These are phyloP conservation scores for Zea luxurians DNA, from an alignment of 176 grass and related monocot genomes.

Conservation along the genomic window DNA sequence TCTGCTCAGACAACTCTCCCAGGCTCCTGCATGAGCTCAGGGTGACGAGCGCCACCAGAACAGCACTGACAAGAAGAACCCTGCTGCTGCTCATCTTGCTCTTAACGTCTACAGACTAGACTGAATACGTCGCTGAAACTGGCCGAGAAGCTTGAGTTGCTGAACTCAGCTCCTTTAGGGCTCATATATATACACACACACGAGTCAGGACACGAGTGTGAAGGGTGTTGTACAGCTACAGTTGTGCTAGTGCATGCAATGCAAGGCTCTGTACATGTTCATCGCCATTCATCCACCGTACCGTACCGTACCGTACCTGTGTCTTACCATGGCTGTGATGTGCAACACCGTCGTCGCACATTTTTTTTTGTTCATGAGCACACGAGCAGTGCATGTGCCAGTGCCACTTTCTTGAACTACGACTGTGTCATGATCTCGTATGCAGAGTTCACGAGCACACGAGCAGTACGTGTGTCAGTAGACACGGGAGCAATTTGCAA, in stretches of 20 bases:
- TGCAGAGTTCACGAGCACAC: no score
- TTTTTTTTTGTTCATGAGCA: no score
- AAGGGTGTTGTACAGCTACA: background rate
- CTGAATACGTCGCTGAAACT: slow-evolving; percentile 30
- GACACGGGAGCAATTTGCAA: background rate
- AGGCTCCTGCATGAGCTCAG: slow-evolving; percentile 59
- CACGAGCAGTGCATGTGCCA: background rate
- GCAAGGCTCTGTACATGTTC: slow-evolving; percentile 25
- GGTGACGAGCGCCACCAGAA: slow-evolving; percentile 55
- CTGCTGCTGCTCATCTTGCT: slow-evolving; percentile 50
- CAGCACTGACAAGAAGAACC: slow-evolving; percentile 53
- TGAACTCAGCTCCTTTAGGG: slow-evolving; percentile 27
- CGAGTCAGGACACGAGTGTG: no score
- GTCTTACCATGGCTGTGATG: background rate
- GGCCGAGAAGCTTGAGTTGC: slow-evolving; percentile 34
- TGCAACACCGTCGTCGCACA: no score
- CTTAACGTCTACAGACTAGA: slow-evolving; percentile 21
- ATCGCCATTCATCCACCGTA: slow-evolving; percentile 20
- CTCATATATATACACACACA: slow-evolving; percentile 40
- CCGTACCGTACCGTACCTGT: background rate
- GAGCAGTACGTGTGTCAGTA: background rate
- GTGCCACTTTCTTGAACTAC: background rate
- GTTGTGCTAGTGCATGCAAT: slow-evolving; percentile 15
- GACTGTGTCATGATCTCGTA: background rate
- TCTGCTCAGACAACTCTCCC: slow-evolving; percentile 53